Base-by-base conservation (phyloP, 768 basidiomycete genomes). In the Tulasnella sp. region DNA sequence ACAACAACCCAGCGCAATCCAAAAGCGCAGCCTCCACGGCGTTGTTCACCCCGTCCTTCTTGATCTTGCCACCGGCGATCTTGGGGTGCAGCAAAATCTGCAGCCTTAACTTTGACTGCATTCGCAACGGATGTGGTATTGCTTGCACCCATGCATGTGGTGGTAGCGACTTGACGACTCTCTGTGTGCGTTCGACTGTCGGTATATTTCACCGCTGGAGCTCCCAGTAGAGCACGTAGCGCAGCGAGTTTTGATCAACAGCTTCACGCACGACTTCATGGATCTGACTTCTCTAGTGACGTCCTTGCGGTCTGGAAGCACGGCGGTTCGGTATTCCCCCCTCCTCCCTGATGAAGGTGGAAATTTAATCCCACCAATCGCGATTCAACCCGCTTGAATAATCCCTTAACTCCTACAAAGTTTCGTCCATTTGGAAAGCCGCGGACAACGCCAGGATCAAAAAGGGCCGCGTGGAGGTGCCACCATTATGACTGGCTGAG, bases 401-500 rank as follows among this genome's bases (percentile, higher is more conserved):
- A 81, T 96, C 95, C 84, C 95, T 90, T 73, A 99, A 88, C 87
- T 99, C 98, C 81, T 96, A 99, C 76, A 99, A 88, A 80, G 99
- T 98, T 86, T 99, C 98, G 85, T 99, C 98, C 98, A 99, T 99
- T 83, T 98, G 95, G 91, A 98, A 99, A 4, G 95, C 96, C 71
- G 96, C 97, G n/a, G 97, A 96, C 68, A 99, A 91, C 0, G 98
- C 99, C 87, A 99, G 97, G 81, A 99, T 97, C 81, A 99, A 88
- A 39, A 98, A n/a, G n/a, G n/a, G n/a, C 96, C 1, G 98, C 82
- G 94, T 93, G 3, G 93, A 89, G 84, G 99, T 90, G 81, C 92
- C 90, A 82, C n/a, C 98, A 90, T 84, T 96, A 96, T 21, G 93
- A 93, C 84, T 98, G 96, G 48, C 96, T 90, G 86, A 99, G 94